phyloP scores from a whole-genome alignment of 352 stramenopile species.

The Globisporangium barbulae region DNA sequence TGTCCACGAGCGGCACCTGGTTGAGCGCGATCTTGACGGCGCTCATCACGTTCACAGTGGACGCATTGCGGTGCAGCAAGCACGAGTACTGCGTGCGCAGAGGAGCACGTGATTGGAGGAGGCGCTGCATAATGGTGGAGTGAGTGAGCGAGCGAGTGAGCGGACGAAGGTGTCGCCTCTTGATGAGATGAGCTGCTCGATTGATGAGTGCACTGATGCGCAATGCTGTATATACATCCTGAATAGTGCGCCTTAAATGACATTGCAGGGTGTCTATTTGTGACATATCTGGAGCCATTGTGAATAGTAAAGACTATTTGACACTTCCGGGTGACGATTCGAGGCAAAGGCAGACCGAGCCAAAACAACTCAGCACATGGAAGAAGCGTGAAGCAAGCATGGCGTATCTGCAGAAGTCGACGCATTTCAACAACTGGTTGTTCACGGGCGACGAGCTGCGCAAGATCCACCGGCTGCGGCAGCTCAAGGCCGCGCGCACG shows the following conservation, averaged over 20 bases:
- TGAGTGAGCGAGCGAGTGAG: not conserved
- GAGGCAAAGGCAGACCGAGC: not conserved
- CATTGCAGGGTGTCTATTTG: too few relatives aligned
- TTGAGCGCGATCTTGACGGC: constrained; percentile 45
- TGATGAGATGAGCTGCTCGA: not conserved
- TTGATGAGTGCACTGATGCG: not conserved
- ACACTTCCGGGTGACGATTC: too few relatives aligned
- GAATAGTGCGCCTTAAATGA: not conserved
- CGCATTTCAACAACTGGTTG: constrained; percentile 90
- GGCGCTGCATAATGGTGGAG: constrained; percentile 4
- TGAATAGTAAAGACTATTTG: too few relatives aligned
- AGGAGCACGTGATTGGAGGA: not conserved
- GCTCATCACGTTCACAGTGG: constrained; percentile 33
- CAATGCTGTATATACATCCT: not conserved
- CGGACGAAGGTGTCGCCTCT: not conserved
- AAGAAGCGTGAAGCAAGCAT: constrained; percentile 26
- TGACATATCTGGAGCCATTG: too few relatives aligned
- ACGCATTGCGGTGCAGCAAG: not conserved
- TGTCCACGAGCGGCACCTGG: constrained; percentile 65
- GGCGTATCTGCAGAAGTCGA: constrained; percentile 82
- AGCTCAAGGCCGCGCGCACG: constrained; percentile 59
- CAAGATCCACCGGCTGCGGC: constrained; percentile 50
- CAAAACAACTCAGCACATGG: not conserved
- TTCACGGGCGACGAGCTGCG: constrained; percentile 63
- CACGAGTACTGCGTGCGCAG: not conserved